Evolutionary conservation across 495 filamentous ascomycete species (phyloP).

Genomic region (Amphirosellinia nigrospora): DNA sequence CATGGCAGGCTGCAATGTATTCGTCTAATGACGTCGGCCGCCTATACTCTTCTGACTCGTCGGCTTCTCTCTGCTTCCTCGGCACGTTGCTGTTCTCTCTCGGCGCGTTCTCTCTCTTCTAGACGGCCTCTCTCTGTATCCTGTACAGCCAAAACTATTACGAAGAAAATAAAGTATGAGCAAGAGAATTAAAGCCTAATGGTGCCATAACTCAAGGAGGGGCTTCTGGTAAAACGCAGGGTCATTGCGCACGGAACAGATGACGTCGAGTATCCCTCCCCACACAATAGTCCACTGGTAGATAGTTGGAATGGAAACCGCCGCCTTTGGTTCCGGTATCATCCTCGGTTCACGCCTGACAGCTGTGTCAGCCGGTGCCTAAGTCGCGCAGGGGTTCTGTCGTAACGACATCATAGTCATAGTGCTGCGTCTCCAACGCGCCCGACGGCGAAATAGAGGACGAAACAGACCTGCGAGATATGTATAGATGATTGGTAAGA

Average conservation of each 20-base stretch:
- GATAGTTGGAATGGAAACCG: slow-evolving; percentile 10
- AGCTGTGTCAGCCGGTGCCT: slow-evolving; percentile 10
- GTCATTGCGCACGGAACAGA: slow-evolving; percentile 1
- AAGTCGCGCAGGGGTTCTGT: slow-evolving; percentile 11
- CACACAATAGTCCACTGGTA: slow-evolving; percentile 8
- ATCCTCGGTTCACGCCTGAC: slow-evolving; percentile 6
- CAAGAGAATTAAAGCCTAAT: neutral
- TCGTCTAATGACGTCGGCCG: slow-evolving; percentile 11
- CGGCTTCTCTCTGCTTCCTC: neutral
- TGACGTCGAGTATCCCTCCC: slow-evolving; percentile 8
- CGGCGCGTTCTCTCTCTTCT: neutral
- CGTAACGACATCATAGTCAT: too few species aligned
- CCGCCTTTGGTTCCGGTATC: slow-evolving; percentile 13
- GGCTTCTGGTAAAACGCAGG: too few species aligned
- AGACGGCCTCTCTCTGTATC: neutral
- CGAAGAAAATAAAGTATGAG: too few species aligned
- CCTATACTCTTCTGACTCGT: neutral
- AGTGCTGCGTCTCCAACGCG: too few species aligned
- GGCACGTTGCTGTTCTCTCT: slow-evolving; percentile 2
- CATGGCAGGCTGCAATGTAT: slow-evolving; percentile 22
- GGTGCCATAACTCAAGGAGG: neutral
- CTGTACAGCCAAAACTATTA: neutral
- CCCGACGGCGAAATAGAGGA: too few species aligned
- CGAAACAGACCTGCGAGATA: too few species aligned
- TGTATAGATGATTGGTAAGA: too few species aligned